Evolutionary conservation across 192 early-diverging fungal species (phyloP).

Genomic region (Coemansia sp.): DNA sequence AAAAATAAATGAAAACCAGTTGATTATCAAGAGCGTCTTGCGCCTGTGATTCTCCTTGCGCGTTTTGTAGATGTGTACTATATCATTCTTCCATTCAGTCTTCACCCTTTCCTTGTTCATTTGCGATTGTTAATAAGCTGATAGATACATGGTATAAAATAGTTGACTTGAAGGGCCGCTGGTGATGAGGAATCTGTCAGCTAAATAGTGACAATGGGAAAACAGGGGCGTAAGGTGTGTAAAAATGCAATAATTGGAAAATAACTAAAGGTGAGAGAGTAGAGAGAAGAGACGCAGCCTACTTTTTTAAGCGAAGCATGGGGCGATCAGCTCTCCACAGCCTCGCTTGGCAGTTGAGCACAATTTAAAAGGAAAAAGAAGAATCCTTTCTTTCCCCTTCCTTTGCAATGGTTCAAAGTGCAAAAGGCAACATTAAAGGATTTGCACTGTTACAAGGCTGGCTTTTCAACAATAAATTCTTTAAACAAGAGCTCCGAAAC

Average conservation of each 20-base stretch:
- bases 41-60: background rate
- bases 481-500: too few species aligned
- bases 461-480: too few species aligned
- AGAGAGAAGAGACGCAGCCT: background rate
- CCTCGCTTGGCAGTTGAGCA: background rate
- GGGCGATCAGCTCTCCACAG: background rate
- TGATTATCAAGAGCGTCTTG: background rate
- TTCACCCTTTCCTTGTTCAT: background rate
- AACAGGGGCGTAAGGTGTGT: background rate
- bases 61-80: accelerated
- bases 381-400: background rate
- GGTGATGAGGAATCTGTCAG: background rate
- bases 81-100: too few species aligned
- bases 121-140: background rate
- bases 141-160: background rate
- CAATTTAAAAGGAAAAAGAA: background rate
- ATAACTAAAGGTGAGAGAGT: background rate
- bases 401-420: background rate
- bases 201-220: background rate
- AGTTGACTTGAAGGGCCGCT: background rate
- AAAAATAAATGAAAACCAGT: background rate
- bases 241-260: background rate
- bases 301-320: background rate
- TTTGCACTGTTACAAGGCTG: too few species aligned
- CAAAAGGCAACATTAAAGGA: background rate